Base-by-base conservation (phyloP, 176 grass and related monocot genomes). In the Thalia dealbata region DNA sequence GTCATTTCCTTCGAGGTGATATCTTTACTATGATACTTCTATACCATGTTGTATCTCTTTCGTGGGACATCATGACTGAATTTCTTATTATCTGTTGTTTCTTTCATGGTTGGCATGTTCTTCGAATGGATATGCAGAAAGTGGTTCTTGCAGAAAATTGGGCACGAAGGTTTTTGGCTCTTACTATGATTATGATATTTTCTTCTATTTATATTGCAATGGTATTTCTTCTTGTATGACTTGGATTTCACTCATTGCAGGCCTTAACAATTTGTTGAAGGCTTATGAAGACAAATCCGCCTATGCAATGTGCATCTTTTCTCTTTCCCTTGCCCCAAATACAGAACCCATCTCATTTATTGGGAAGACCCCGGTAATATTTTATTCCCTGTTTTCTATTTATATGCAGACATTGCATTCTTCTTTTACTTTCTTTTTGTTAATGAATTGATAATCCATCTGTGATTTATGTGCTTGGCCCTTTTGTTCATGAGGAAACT, bases 221-320 rank as follows among this genome's bases (percentile, higher is more conserved):
- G 7, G 7, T 61, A 7, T 19, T 62, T 1, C 8, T 87, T 14
- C 44, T 15, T 81, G 60, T 35, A 61, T 22, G 35, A 54, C 16
- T 14, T 12, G 11, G 43, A 14, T 62, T 26, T 26, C 43, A 71
- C 64, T 27, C 45, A 7, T 67, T 78, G 11, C 73, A 99, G 95
- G 95, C 66, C 78, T 99, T 70, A 99, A 99, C 84, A 99, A 93
- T 73, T 12, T 99, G 61, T 67, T 99, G 73, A 88, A 81, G 29
- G 95, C 95, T 80, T 92, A 93, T 70, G 90, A 99, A 81, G 95
- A 93, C 80, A 99, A 99, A 86, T 93, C 95, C 71, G 95, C 95
- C 32, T 93, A 84, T 88, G 90, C 95, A 62, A 91, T 93, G 85
- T 93, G 95, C 77, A 90, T 93, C 54, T 99, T 93, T 88, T 93